Percentiles rank a stretch among this genome's conserved stretches.
Conservation (phyloP, 2,329 filamentous ascomycete species). For the Fusarium sp. region DNA sequence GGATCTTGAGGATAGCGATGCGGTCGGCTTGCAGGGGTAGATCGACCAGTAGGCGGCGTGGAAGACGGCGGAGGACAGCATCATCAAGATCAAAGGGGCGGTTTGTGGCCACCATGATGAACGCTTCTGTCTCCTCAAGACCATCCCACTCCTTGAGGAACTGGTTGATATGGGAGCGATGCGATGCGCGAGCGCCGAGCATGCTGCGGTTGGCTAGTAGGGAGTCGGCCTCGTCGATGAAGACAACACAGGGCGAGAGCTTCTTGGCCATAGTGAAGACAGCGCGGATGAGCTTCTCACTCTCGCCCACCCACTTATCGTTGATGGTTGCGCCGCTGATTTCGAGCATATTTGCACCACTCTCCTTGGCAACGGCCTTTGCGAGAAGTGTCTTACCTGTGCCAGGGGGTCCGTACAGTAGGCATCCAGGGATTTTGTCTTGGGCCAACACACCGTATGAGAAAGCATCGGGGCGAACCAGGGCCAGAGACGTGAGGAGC, state of each 20-base stretch:
- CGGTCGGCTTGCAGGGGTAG: constrained; percentile 73
- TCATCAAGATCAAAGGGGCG: constrained; percentile 94
- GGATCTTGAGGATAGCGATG: constrained; percentile 73
- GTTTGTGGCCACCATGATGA: constrained; percentile 99
- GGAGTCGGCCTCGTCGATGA: constrained; percentile 96
- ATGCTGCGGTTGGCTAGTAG: constrained; percentile 82
- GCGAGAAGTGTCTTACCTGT: constrained; percentile 77
- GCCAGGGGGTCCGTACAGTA: constrained; percentile 88
- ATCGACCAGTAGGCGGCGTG: constrained; percentile 77
- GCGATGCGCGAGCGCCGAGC: constrained; percentile 71
- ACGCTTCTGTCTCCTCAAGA: constrained; percentile 80
- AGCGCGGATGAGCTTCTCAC: constrained; percentile 93
- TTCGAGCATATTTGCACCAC: constrained; percentile 79
- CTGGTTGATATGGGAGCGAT: constrained; percentile 94
- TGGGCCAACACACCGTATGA: constrained; percentile 91
- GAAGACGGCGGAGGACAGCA: constrained; percentile 79
- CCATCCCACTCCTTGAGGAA: constrained; percentile 98
- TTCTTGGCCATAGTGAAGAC: constrained; percentile 93
- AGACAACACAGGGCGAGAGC: constrained; percentile 89
- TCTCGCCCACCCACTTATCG: constrained; percentile 95
- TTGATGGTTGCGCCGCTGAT: constrained; percentile 91
- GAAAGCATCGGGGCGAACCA: constrained; percentile 93
- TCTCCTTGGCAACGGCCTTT: constrained; percentile 74
- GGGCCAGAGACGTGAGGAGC: constrained; percentile 85
- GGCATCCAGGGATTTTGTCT: constrained; percentile 88